phyloP scores from a whole-genome alignment of 1,139 yeast genomes.

The Saccharomycopsis phalli region DNA sequence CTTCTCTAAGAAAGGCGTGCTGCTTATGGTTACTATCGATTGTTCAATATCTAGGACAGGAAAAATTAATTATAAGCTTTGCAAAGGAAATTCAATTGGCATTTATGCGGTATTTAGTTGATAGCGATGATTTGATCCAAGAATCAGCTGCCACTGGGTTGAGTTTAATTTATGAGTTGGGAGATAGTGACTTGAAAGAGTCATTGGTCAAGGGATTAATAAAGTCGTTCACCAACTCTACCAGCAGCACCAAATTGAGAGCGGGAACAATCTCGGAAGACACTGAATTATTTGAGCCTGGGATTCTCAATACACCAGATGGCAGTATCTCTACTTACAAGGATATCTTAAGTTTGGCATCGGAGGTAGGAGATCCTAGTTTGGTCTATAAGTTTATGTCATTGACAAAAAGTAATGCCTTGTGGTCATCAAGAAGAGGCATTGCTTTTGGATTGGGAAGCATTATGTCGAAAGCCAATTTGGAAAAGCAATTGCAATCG shows the following conservation, averaged over 20 bases:
- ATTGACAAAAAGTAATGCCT: slow-evolving; percentile 74
- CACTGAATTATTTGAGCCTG: slow-evolving; percentile 80
- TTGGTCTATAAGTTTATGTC: slow-evolving; percentile 93
- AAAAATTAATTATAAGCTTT: slow-evolving; percentile 33
- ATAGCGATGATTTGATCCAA: slow-evolving; percentile 75
- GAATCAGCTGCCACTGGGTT: slow-evolving; percentile 90
- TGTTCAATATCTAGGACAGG: slow-evolving; percentile 61
- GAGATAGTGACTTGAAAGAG: slow-evolving; percentile 61
- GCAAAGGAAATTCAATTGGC: slow-evolving; percentile 57
- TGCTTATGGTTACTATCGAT: slow-evolving; percentile 83
- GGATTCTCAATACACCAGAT: slow-evolving; percentile 68
- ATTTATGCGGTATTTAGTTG: slow-evolving; percentile 69
- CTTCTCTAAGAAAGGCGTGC: slow-evolving; percentile 62
- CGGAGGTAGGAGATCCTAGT: slow-evolving; percentile 93
- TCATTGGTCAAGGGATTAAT: slow-evolving; percentile 67
- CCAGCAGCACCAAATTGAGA: slow-evolving; percentile 39
- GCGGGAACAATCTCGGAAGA: slow-evolving; percentile 72
- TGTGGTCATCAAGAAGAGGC: slow-evolving; percentile 92
- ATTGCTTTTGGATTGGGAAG: slow-evolving; percentile 90
- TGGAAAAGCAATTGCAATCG: slow-evolving; percentile 51
- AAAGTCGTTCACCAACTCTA: slow-evolving; percentile 67
- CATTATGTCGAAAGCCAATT: slow-evolving; percentile 67
- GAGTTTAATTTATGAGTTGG: slow-evolving; percentile 71
- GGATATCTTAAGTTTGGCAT: slow-evolving; percentile 73
- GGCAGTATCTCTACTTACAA: slow-evolving; percentile 86